Base-by-base conservation (phyloP, 257 asterid species). In the Lithospermum erythrorhizon region DNA sequence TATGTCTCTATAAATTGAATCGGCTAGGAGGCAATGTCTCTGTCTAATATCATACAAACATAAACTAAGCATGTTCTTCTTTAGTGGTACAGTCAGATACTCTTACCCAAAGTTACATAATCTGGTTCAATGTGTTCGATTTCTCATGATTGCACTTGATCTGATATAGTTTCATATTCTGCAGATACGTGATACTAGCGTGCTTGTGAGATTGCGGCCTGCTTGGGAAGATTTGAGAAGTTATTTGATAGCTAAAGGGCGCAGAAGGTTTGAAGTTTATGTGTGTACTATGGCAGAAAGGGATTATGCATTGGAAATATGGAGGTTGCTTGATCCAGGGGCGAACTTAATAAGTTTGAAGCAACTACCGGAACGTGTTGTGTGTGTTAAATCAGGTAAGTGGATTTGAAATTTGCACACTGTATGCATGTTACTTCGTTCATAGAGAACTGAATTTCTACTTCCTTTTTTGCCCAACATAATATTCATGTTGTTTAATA, bases 271-370 rank as follows among this genome's bases (percentile, higher is more conserved):
- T 79, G 97, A 93, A 72, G 99, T 93, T 27, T 89, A 78, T 76
- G 99, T 93, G 22, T 93, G 99, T 68, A 93, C 99, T 61, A 84
- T 89, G 99, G 99, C 99, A 21, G 97, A 93, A 80, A 83, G 97
- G 76, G 96, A 93, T 73, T 93, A 89, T 72, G 99, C 99, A 60
- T 79, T 93, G 80, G 99, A 93, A 76, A 93, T 41, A 14, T 93
- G 99, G 99, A 84, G 99, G 80, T 70, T 93, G 70, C 96, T 93
- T 59, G 99, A 93, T 73, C 99, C 99, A 13, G 97, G 83, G 65
- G 75, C 94, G 11, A 82, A 64, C 62, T 74, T 93, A 68, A 93
- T 93, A 67, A 80, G 73, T 65, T 69, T 82, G 53, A 79, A 84
- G 74, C 89, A 86, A 63, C 79, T 86, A 45, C 68, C 72, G 75